These are phyloP conservation scores for Rhododendron griersonianum DNA, from an alignment of 148 eudicot genomes.

Conservation along the genomic window DNA sequence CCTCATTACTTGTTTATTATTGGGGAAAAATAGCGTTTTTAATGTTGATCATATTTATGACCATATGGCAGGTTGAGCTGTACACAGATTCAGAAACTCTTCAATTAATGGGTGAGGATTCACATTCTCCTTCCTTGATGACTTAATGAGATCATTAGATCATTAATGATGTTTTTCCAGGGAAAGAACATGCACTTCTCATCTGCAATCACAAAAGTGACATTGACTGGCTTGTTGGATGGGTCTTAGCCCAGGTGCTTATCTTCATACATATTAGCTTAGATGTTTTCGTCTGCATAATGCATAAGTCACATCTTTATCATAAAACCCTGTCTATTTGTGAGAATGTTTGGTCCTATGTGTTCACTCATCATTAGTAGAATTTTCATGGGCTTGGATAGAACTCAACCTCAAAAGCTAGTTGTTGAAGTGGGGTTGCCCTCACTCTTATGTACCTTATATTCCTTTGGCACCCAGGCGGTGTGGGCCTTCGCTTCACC, in stretches of 20 bases:
- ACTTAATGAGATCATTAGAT: conserved; percentile 2
- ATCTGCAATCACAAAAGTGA: conserved; percentile 81
- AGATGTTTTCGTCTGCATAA: not conserved
- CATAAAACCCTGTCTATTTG: not conserved
- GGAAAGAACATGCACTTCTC: conserved; percentile 89
- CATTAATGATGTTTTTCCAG: conserved; percentile 27
- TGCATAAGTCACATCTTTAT: not conserved
- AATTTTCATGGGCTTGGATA: not conserved
- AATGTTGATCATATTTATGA: not conserved
- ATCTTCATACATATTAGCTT: not conserved
- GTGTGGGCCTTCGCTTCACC: not conserved
- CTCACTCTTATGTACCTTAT: not conserved
- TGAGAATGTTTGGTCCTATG: not conserved
- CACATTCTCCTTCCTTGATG: not conserved
- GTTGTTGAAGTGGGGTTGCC: not conserved
- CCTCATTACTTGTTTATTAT: not conserved
- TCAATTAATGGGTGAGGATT: conserved; percentile 61
- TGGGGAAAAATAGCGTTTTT: not conserved
- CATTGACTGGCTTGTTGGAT: conserved; percentile 97
- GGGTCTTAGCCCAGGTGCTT: conserved; percentile 90
- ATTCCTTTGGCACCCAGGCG: not conserved
- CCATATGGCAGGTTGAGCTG: conserved; percentile 57
- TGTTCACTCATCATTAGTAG: not conserved
- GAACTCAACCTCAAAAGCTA: not conserved
- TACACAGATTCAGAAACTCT: conserved; percentile 70